Evolutionary conservation across 2,329 filamentous ascomycete genomes (phyloP).

Genomic region (Dryadomyces quercus-mongolicae): DNA sequence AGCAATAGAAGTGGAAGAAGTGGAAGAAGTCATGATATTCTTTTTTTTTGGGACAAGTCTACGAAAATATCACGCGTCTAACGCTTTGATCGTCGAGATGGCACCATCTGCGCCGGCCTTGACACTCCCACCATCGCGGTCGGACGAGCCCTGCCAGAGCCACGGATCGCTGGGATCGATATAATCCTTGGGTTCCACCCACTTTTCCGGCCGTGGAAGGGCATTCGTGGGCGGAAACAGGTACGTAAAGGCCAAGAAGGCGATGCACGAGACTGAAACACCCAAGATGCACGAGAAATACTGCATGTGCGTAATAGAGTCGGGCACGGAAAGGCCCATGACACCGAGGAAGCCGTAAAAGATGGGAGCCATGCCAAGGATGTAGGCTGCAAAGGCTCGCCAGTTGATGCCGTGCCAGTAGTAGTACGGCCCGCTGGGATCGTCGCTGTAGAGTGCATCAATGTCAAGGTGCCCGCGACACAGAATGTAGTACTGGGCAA

Average conservation of each 20-base stretch:
- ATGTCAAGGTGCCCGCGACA: conserved; percentile 22
- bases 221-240: neutral
- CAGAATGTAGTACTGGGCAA: conserved; percentile 30
- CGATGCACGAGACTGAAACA: neutral
- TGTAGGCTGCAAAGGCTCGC: conserved; percentile 13
- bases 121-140: neutral
- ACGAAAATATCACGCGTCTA: neutral
- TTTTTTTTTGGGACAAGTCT: neutral
- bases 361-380: conserved; percentile 24
- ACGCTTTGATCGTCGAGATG: neutral
- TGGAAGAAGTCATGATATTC: no score
- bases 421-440: conserved; percentile 7
- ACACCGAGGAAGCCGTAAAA: conserved; percentile 25
- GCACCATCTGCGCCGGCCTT: neutral
- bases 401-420: conserved; percentile 9
- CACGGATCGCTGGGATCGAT: neutral
- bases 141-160: neutral
- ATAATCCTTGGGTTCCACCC: neutral
- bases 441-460: conserved; percentile 17
- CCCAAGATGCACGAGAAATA: conserved; percentile 1
- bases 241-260: neutral
- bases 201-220: neutral
- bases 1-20: no score
- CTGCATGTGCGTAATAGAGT: neutral
- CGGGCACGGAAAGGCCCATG: neutral